These are phyloP conservation scores for Diaporthe citriasiana DNA, from an alignment of 2,329 filamentous ascomycete species.

Conservation along the genomic window DNA sequence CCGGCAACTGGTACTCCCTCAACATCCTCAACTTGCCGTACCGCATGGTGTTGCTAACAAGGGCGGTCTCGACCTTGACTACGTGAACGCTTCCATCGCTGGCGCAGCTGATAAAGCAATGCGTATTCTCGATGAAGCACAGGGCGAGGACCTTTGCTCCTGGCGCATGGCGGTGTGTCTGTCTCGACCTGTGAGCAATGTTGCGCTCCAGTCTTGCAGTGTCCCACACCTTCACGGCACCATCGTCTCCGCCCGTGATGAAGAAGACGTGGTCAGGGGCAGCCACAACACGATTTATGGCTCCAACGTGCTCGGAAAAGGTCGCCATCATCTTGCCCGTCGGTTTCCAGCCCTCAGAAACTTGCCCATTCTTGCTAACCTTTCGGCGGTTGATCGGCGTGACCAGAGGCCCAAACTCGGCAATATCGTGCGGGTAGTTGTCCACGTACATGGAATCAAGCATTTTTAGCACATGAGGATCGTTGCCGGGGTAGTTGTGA, in stretches of 20 bases:
- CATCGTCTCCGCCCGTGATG: conserved; percentile 92
- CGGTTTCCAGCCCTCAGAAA: conserved; percentile 80
- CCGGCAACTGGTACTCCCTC: conserved; percentile 83
- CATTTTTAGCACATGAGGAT: conserved; percentile 77
- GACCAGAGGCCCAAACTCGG: conserved; percentile 85
- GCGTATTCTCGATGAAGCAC: conserved; percentile 93
- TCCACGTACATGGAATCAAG: conserved; percentile 88
- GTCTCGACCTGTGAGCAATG: conserved; percentile 86
- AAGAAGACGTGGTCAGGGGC: conserved; percentile 96
- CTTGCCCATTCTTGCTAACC: conserved; percentile 61
- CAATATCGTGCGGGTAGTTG: conserved; percentile 75
- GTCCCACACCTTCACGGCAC: conserved; percentile 94
- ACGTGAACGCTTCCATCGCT: conserved; percentile 92
- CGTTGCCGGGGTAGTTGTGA: conserved; percentile 89
- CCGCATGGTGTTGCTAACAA: conserved; percentile 67
- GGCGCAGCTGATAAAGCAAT: conserved; percentile 92
- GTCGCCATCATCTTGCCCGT: conserved; percentile 87
- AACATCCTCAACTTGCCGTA: conserved; percentile 85
- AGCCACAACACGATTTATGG: conserved; percentile 84
- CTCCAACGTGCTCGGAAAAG: conserved; percentile 87
- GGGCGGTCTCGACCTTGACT: conserved; percentile 78
- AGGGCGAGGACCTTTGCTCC: conserved; percentile 83
- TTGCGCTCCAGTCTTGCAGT: conserved; percentile 90
- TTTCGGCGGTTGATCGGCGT: conserved; percentile 74
- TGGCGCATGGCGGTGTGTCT: conserved; percentile 82